Conservation (phyloP, 352 stramenopile species). For the Phytophthora lateralis region DNA sequence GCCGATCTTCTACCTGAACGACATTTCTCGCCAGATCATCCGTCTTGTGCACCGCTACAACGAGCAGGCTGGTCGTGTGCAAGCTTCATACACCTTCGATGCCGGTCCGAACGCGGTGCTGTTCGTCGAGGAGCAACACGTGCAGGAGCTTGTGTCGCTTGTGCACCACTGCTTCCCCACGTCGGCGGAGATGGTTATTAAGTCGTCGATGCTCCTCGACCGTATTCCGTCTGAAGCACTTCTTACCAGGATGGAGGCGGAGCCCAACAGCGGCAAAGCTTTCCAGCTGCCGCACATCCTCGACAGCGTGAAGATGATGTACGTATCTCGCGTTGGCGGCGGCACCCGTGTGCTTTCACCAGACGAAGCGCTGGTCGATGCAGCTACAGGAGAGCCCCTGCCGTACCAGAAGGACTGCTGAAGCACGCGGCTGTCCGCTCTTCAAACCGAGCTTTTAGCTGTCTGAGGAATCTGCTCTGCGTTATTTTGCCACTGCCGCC, state of each 20-base stretch:
- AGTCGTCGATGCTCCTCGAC: conserved; percentile 37
- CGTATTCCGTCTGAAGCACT: conserved; percentile 24
- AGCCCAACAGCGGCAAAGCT: conserved; percentile 11
- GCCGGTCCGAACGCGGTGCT: conserved; percentile 98
- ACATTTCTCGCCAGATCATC: conserved; percentile 85
- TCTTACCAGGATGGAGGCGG: conserved; percentile 25
- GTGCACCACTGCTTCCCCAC: conserved; percentile 60
- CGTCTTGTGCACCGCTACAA: conserved; percentile 96
- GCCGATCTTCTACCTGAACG: conserved; percentile 99
- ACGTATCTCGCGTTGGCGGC: conserved; percentile 65
- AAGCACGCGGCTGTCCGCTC: conserved; percentile 11
- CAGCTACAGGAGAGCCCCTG: conserved; percentile 43
- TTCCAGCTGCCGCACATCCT: conserved; percentile 27
- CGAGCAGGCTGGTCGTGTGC: conserved; percentile 57
- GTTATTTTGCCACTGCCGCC: conserved; percentile 18
- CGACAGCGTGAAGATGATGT: conserved; percentile 67
- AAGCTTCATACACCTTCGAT: conserved; percentile 98
- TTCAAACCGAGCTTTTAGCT: conserved; percentile 16
- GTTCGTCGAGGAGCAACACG: conserved; percentile 79
- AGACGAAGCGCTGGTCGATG: conserved; percentile 57
- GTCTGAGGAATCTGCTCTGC: neutral
- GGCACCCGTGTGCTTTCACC: conserved; percentile 46
- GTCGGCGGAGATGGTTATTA: conserved; percentile 35
- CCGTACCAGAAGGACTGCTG: conserved; percentile 12
- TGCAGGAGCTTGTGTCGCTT: conserved; percentile 63